Conservation (phyloP, 306 rosid genomes). For the Abrus precatorius region DNA sequence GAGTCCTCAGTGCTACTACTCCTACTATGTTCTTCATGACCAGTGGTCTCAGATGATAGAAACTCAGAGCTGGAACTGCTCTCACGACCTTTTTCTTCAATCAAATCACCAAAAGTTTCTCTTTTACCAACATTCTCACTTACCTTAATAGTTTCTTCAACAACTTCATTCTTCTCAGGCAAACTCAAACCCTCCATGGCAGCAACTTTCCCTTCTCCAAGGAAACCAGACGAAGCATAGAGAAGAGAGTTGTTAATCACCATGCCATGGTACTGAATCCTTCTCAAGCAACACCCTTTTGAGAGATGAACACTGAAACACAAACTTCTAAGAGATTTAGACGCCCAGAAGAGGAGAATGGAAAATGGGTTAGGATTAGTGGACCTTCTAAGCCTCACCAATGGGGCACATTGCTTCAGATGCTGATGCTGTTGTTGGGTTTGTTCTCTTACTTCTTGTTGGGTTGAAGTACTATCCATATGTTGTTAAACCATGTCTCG, state of each 20-base stretch:
- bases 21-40: constrained; percentile 78
- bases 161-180: constrained; percentile 51
- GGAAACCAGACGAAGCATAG: constrained; percentile 55
- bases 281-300: constrained; percentile 62
- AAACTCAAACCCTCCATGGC: constrained; percentile 66
- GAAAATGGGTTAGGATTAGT: constrained; percentile 56
- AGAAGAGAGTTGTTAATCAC: constrained; percentile 62
- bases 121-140: constrained; percentile 50
- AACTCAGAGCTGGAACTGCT: constrained; percentile 85
- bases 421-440: constrained; percentile 59
- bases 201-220: constrained; percentile 51
- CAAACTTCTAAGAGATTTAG: constrained; percentile 62
- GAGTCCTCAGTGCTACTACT: constrained; percentile 83
- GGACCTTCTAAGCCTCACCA: constrained; percentile 51
- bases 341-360: constrained; percentile 63
- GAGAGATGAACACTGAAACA: constrained; percentile 57
- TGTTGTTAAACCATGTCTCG: constrained; percentile 66
- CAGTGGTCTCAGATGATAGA: constrained; percentile 79
- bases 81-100: constrained; percentile 72
- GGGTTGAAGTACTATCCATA: constrained; percentile 71
- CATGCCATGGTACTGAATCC: constrained; percentile 62
- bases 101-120: constrained; percentile 58
- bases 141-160: constrained; percentile 45
- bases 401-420: constrained; percentile 56
- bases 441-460: constrained; percentile 59